phyloP scores from a whole-genome alignment of 2,329 filamentous ascomycete species.

The Hymenoscyphus fraxineus region DNA sequence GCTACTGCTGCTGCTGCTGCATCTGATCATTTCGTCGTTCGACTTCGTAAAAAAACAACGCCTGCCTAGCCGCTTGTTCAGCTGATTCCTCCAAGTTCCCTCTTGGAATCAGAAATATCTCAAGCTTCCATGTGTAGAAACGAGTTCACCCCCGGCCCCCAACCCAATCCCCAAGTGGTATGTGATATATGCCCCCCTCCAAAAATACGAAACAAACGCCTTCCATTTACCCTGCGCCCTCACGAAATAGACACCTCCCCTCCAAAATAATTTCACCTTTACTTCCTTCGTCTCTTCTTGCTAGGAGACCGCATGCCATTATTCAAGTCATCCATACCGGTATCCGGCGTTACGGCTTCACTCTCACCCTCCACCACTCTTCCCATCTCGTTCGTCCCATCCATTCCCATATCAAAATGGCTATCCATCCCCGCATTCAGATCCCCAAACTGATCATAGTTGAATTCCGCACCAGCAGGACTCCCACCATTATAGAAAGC shows the following conservation, averaged over 20 bases:
- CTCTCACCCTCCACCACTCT: conserved; percentile 25
- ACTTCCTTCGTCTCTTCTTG: conserved; percentile 27
- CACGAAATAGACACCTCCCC: neutral
- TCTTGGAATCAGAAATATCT: neutral
- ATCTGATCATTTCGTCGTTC: neutral
- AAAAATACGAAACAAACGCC: neutral
- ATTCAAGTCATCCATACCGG: conserved; percentile 15
- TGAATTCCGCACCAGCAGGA: conserved; percentile 22
- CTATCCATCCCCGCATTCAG: conserved; percentile 18
- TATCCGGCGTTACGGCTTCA: conserved; percentile 23
- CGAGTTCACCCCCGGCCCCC: neutral
- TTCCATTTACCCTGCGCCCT: neutral
- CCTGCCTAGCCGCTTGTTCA: neutral
- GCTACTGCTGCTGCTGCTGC: neutral
- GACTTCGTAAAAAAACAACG: conserved; percentile 4
- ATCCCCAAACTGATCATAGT: conserved; percentile 22
- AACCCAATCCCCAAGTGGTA: neutral
- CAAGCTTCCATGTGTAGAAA: neutral
- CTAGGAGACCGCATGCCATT: conserved; percentile 22
- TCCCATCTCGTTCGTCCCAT: conserved; percentile 23
- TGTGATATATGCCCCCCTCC: neutral
- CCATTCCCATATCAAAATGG: conserved; percentile 32
- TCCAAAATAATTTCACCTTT: neutral
- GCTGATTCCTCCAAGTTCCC: neutral
- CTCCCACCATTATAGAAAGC: conserved; percentile 38